Base-by-base conservation (phyloP, 345 rosid species). In the Lepidium sativum region DNA sequence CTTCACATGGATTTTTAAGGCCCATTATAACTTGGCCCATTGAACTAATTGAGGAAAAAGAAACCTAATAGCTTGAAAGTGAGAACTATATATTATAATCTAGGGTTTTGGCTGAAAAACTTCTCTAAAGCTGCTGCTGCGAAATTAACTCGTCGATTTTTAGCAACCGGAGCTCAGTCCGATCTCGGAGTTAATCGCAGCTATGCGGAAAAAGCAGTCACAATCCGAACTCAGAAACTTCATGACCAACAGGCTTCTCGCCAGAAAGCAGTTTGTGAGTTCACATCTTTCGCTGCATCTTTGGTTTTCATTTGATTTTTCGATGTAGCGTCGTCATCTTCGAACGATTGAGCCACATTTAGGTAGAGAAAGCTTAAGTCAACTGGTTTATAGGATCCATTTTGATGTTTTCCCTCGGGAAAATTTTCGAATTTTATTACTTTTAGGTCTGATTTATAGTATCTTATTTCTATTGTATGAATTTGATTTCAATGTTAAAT, bases 241-340 rank as follows among this genome's bases (percentile, higher is more conserved):
- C 78, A 94, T 94, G 97, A 94, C 99, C 42, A 94, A 94, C 78
- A 81, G 99, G 66, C 97, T 94, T 37, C 97, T 90, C 59, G 77
- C 96, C 23, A 87, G 99, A 83, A 94, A 88, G 82, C 98, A 92
- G 75, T 92, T 92, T 57, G 98, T 92, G 67, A 79, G 96, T 66
- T 49, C 0, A n/a, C 2, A 35, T 43, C 56, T 11, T 41, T 23
- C 25, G 13, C 70, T 48, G 3, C 65, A 1, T 29, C 29, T 18
- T 6, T 25, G 6, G 17, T 60, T 6, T 8, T 9, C 62, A 53
- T 52, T 31, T 62, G 14, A 38, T 9, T 31, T 29, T 12, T 5
- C 40, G 37, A 1, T 67, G 21, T 41, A 20, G 18, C 4, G 0
- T 15, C 39, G 2, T 9, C 60, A 20, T 8, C 52, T 2, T 11